A percentile compares a stretch with the other conserved stretches of the same genome.
These are phyloP conservation scores for Fusarium penzigii DNA, from an alignment of 2,329 filamentous ascomycete species.

Conservation along the genomic window DNA sequence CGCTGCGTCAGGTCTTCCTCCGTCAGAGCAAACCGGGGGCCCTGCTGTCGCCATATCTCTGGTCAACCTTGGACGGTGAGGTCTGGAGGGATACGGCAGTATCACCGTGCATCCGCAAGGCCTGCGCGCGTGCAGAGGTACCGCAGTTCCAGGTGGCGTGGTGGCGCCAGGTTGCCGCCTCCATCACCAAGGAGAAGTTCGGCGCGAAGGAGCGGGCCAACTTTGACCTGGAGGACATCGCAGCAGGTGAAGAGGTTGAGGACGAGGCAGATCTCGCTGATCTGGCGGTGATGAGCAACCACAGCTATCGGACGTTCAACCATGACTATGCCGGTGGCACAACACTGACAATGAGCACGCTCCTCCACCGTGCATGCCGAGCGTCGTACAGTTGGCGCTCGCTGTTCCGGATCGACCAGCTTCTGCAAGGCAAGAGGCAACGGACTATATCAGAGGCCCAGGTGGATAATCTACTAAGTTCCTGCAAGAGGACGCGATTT, in stretches of 20 bases:
- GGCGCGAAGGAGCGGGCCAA: constrained; percentile 3
- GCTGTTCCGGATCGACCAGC: constrained; percentile 3
- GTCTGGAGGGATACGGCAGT: background rate
- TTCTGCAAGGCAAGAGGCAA: constrained; percentile 3
- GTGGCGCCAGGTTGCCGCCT: constrained; percentile 3
- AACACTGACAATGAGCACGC: constrained; percentile 6
- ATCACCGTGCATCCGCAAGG: constrained; percentile 1
- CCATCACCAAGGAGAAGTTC: constrained; percentile 10
- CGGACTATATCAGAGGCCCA: background rate
- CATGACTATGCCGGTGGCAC: constrained; percentile 4
- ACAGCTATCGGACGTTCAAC: constrained; percentile 5
- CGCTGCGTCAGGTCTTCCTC: constrained; percentile 7
- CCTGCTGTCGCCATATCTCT: background rate
- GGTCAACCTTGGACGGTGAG: background rate
- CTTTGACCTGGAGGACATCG: constrained; percentile 3
- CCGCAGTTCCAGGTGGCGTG: constrained; percentile 5
- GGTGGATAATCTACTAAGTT: background rate
- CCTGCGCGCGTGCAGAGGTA: constrained; percentile 2
- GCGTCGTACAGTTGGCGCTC: constrained; percentile 4
- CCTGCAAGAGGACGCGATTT: background rate
- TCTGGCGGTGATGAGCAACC: constrained; percentile 4
- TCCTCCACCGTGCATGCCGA: constrained; percentile 1
- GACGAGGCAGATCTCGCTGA: constrained; percentile 1
- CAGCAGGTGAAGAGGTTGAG: background rate
- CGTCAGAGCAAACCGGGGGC: background rate